Conservation (phyloP, 2,329 filamentous ascomycete species). For the Aspergillus ochraceus region DNA sequence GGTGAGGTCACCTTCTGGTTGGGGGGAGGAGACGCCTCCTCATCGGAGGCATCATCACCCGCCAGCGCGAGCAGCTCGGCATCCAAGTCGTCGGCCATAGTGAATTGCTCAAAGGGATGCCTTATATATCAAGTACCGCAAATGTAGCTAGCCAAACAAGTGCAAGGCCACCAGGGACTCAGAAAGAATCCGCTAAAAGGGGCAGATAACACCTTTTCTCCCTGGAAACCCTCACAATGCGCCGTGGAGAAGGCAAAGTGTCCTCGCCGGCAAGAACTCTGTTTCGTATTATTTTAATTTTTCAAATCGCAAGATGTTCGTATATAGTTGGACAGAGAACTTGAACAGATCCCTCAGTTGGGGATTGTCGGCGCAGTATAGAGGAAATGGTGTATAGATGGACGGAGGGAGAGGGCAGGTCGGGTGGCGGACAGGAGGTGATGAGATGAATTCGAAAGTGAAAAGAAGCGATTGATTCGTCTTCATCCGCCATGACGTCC, state of each 20-base stretch:
- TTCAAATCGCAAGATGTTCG: conserved; percentile 2
- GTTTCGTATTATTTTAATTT: background rate
- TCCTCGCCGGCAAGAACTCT: conserved; percentile 8
- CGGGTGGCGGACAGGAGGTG: conserved; percentile 13
- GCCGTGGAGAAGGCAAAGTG: conserved; percentile 20
- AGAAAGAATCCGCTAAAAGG: background rate
- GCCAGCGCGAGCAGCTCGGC: conserved; percentile 92
- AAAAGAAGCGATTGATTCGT: conserved; percentile 18
- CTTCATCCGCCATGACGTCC: conserved; percentile 30
- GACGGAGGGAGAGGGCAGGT: background rate
- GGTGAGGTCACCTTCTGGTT: conserved; percentile 57
- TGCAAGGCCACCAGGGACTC: background rate
- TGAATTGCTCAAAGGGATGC: conserved; percentile 26
- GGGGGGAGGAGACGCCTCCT: conserved; percentile 55
- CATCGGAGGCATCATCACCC: conserved; percentile 61
- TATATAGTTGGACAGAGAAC: conserved; percentile 13
- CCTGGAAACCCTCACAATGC: background rate
- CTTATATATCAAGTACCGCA: conserved; percentile 11
- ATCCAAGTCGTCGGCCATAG: conserved; percentile 80
- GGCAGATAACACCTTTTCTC: background rate
- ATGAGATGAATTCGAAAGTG: conserved; percentile 9
- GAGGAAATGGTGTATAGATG: background rate
- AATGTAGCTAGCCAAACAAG: background rate
- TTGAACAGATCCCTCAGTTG: background rate
- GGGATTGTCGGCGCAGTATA: background rate